A percentile compares a stretch with the other conserved stretches of the same genome.
Conservation (phyloP, 2,329 filamentous ascomycete species). For the Exophiala oligosperma region DNA sequence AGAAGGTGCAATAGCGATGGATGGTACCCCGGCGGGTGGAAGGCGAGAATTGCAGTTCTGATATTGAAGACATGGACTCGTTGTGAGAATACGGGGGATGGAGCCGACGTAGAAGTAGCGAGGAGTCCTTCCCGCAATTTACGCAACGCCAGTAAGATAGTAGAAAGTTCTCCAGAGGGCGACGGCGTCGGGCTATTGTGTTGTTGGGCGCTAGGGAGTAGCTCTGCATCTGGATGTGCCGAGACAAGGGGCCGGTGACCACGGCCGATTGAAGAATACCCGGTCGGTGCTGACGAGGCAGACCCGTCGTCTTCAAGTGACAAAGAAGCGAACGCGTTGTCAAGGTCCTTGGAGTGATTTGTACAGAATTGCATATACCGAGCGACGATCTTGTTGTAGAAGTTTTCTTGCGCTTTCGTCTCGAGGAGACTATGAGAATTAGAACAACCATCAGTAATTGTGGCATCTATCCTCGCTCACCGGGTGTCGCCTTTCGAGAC, state of each 20-base stretch:
- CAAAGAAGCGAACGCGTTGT: slow-evolving; percentile 71
- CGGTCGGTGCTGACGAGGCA: slow-evolving; percentile 39
- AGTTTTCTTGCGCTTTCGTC: slow-evolving; percentile 75
- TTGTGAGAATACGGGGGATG: slow-evolving; percentile 74
- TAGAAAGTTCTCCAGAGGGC: slow-evolving; percentile 65
- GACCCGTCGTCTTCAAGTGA: slow-evolving; percentile 37
- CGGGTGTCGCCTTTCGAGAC: slow-evolving; percentile 88
- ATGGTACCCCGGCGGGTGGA: slow-evolving; percentile 84
- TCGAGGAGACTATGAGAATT: slow-evolving; percentile 64
- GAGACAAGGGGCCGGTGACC: background rate
- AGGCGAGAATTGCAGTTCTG: slow-evolving; percentile 75
- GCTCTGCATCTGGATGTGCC: slow-evolving; percentile 3
- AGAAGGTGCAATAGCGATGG: slow-evolving; percentile 82
- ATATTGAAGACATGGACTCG: slow-evolving; percentile 91
- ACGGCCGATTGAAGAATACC: slow-evolving; percentile 35
- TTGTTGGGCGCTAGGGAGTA: slow-evolving; percentile 12
- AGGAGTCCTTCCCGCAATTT: slow-evolving; percentile 91
- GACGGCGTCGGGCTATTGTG: slow-evolving; percentile 21
- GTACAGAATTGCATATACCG: slow-evolving; percentile 90
- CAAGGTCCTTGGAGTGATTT: slow-evolving; percentile 69
- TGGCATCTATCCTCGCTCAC: slow-evolving; percentile 49
- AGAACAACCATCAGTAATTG: background rate
- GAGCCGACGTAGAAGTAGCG: slow-evolving; percentile 65
- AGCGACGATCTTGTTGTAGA: slow-evolving; percentile 83
- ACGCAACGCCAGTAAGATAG: slow-evolving; percentile 78